Base-by-base conservation (phyloP, 2,329 filamentous ascomycete genomes). In the Talaromyces marneffei region DNA sequence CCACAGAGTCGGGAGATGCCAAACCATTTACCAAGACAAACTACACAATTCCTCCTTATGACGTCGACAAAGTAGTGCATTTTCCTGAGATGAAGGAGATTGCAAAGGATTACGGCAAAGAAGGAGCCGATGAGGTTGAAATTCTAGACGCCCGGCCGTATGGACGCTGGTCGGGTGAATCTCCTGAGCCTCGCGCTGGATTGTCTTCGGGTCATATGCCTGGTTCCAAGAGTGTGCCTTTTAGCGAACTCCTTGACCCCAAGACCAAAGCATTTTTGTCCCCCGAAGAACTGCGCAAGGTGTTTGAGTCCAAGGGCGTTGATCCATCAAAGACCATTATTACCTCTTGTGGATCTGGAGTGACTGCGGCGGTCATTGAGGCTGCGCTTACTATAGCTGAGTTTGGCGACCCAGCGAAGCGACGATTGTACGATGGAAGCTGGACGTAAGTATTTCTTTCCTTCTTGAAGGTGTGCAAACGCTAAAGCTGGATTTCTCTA, bases 141-240 rank as follows among this genome's bases (percentile, higher is more conserved):
- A 88, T 97, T 61, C 77, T 99, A 57, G 94, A 99, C 79, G 94
- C 94, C 3, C 83, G 94, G 65, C 86, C 91, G 1, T 76, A 81
- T 55, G 92, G 90, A 4, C 84, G 94, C 65, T 99, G 91, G 82
- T 85, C 86, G 48, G 94, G 94, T 35, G 86, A 82, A 61, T 90
- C 90, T 60, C 89, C 91, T 0, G 94, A 99, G 77, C 94, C 94
- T 2, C 85, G 94, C 65, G 85, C 89, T 64, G 92, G 91, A 62
- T 78, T 99, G 42, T 87, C 90, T 0, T 96, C 91, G 5, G 94
- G 94, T 18, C 93, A 99, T 77, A 91, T 97, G 75, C 94, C 94
- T 1, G 88, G 91, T 31, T 90, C 92, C 18, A 89, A 90, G 71
- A 95, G 86, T 67, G 80, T 99, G 29, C 90, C 94, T 1, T 88